Evolutionary conservation across 352 stramenopile species (phyloP), one percentile per base, ranked within the genome.

Genomic region (Phytophthora lateralis): DNA sequence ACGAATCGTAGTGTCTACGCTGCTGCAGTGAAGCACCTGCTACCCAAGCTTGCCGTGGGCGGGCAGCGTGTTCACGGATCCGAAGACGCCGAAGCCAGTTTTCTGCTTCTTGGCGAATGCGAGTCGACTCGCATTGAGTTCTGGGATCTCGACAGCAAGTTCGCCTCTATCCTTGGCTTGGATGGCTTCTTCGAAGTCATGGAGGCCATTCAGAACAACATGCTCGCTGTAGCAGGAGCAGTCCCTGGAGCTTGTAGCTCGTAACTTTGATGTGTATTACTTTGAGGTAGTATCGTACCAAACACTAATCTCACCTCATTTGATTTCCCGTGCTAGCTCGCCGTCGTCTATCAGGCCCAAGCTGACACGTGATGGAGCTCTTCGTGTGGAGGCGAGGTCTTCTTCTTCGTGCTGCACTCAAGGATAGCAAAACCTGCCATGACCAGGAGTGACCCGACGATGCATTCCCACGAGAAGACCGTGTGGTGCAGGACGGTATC

Each of bases 341-440:
- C 18, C 18, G 12, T 38, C 26, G 8, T 38, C 6, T 32, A 6
- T 46, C 60, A 69, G 0, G 61, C 61, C 48, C 62, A 70, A 35
- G 62, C 55, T 18, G 62, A 70, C 10, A 46, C 50, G 17, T 54
- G 46, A 20, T 46, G 47, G 11, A 21, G 21, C 15, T 49, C n/a
- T 55, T 63, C 17, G 9, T 46, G 42, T 39, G 35, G 35, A 26
- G 10, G 18, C 32, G 27, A 11, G 1, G 38, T 27, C 27, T 44
- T 34, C 18, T 59, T 69, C 55, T 60, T 66, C 6, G 58, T 65
- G 27, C 45, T 64, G 37, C 45, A 69, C 44, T 84, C 75, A n/a
- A 84, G 65, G n/a, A 84, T 64, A 1, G 37, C 69, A 44, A 89
- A 89, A 38, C 79, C 79, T 26, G 52, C 47, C 64, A 89, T 79